Conservation (phyloP, 169 alveolate species). For the Haemoproteus tartakovskyi region DNA sequence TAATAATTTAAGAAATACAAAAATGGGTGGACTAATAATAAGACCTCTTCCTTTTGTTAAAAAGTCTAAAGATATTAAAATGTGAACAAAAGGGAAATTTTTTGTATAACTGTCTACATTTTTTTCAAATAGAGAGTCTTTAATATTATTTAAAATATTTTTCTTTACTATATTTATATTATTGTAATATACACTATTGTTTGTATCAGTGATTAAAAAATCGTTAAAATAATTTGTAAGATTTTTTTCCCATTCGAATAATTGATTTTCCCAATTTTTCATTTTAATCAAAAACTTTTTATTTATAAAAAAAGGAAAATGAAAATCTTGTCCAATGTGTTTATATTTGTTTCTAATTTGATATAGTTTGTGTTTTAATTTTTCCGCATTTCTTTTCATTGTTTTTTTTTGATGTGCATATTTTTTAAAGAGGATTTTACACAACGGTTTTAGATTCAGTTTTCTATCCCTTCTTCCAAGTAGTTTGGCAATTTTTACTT, state of each 20-base stretch:
- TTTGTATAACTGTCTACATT: background rate
- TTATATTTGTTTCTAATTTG: conserved; percentile 8
- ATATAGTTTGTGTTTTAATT: conserved; percentile 17
- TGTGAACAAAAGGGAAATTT: conserved; percentile 21
- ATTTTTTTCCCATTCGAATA: conserved; percentile 19
- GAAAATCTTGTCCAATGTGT: conserved; percentile 2
- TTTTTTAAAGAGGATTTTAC: conserved; percentile 9
- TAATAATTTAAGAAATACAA: conserved; percentile 16
- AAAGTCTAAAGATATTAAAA: conserved; percentile 15
- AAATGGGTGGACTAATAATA: conserved; percentile 2
- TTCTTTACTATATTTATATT: conserved; percentile 21
- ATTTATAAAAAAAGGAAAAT: conserved; percentile 45
- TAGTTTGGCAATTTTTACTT: too few relatives aligned
- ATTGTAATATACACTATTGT: conserved; percentile 2
- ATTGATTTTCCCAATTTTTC: conserved; percentile 36
- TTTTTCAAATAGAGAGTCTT: conserved; percentile 7
- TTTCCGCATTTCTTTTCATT: background rate
- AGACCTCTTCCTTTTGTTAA: conserved; percentile 1
- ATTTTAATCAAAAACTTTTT: conserved; percentile 20
- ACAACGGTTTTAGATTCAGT: too few relatives aligned
- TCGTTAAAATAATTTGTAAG: conserved; percentile 32
- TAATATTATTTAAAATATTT: conserved; percentile 12
- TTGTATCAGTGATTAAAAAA: conserved; percentile 14
- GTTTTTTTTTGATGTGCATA: conserved; percentile 11
- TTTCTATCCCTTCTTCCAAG: too few relatives aligned